Base-by-base conservation (phyloP, 768 basidiomycete species). In the Rhizopogon vinicolor region DNA sequence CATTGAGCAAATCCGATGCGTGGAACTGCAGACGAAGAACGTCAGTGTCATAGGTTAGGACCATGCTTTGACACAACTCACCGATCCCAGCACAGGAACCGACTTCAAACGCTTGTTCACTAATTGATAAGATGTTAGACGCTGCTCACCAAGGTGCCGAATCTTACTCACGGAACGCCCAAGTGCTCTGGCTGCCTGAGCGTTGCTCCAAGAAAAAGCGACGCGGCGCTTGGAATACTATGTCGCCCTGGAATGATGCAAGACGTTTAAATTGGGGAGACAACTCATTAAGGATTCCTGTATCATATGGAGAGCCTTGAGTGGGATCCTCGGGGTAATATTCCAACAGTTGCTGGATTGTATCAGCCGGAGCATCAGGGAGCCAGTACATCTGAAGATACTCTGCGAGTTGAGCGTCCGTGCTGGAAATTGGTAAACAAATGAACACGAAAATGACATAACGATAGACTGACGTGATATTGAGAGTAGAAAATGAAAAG, bases 241-340 rank as follows among this genome's bases (percentile, higher is more conserved):
- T 68, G 58, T 83, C 81, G 3, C 80, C 80, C 52, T 74, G 69
- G 58, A 83, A 71, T 0, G 80, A 72, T 5, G 81, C 72, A 7
- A 80, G 60, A 2, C 78, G 72, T 60, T 82, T 82, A 67, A 70
- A 81, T 57, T 81, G 72, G 0, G 78, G 74, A 12, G 76, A 73
- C 5, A 76, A 53, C 3, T 72, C 71, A 54, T 83, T 81, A 12
- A 71, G 49, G 35, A 59, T 41, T 0, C 76, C 74, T 5, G 81
- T 82, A 51, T 72, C 73, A 59, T 76, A 84, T 1, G 82, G 82
- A 1, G 80, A 82, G 29, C 82, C 82, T 54, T 73, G 63, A 1
- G 69, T 68, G 4, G 72, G 60, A 46, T 77, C 69, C 3, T 58
- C 50, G 3, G 80, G 73, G 55, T 79, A 80, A 37, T 44, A 22